Conservation (phyloP, 805 yeast genomes). For the Teunomyces kruisii region DNA sequence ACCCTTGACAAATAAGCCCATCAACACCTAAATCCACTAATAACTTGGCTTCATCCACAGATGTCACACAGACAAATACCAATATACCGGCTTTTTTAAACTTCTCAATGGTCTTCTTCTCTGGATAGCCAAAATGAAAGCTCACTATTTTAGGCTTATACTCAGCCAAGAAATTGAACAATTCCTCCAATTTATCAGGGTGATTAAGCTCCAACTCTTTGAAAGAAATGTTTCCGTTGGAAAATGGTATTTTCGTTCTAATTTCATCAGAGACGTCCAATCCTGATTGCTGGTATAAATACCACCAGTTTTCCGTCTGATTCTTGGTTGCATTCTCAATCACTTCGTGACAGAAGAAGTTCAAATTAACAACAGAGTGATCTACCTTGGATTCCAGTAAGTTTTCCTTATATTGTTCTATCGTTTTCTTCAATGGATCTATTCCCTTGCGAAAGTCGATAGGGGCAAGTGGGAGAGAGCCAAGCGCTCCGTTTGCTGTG, state of each 20-base stretch:
- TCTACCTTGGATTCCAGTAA: constrained; percentile 8
- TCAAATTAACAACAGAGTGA: constrained; percentile 36
- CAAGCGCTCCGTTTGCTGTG: constrained; percentile 48
- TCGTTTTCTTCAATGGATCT: constrained; percentile 10
- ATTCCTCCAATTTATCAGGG: constrained; percentile 13
- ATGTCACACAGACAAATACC: constrained; percentile 50
- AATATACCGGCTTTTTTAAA: constrained; percentile 39
- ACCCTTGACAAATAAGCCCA: constrained; percentile 55
- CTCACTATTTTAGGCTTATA: constrained; percentile 46
- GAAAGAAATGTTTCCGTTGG: constrained; percentile 28
- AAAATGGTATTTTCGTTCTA: constrained; percentile 6
- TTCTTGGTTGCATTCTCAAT: constrained; percentile 13
- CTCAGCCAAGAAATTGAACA: constrained; percentile 16
- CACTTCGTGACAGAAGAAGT: constrained; percentile 47
- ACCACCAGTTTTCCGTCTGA: constrained; percentile 24
- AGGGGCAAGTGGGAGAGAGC: constrained; percentile 45
- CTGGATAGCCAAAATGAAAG: constrained; percentile 55
- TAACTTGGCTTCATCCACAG: constrained; percentile 39
- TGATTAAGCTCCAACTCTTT: constrained; percentile 25
- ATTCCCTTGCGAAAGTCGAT: constrained; percentile 25
- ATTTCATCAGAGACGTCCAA: not conserved
- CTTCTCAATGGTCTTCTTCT: constrained; percentile 23
- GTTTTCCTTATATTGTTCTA: constrained; percentile 14
- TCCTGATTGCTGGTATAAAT: constrained; percentile 12
- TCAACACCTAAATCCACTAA: constrained; percentile 37